Evolutionary conservation across 192 early-diverging fungal genomes (phyloP), one percentile per base, ranked within the genome.

Genomic region (Backusella luteola): DNA sequence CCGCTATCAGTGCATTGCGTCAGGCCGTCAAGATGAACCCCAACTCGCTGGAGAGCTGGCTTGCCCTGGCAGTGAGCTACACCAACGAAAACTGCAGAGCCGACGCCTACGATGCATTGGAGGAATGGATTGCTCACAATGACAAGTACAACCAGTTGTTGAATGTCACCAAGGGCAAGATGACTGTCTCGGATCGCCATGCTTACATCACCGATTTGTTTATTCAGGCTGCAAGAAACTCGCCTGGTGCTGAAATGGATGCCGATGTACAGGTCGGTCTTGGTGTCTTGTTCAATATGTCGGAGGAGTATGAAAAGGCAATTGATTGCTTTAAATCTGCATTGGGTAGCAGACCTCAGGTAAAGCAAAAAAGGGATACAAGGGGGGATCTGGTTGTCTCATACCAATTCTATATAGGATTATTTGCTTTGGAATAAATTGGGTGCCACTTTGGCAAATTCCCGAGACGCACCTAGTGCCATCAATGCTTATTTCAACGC

Each of bases 301-400:
- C 90, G 17, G 83, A 87, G 6, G 96, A 99, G 74, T 97, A 95
- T 75, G 90, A 92, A 73, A 99, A 99, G 84, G 97, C 97, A 3
- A 90, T 97, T 7, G 98, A 99, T 83, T 99, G 98, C 76, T 99
- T 99, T 84, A 88, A 93, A 69, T 89, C 97, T 1, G 96, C 96
- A 39, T 84, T 99, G 68, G 91, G 91, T 39, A 89, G 88, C 53
- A 90, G 93, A 32, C 98, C 98, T 6, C 78, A 80, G 78, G 78
- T 85, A 75, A 76, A 35, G 39, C 17, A 34, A 34, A 35, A 21
- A 32, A 66, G n/a, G n/a, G 17, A 36, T 44, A 19, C 4, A 44
- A 44, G 1, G 2, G 15, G 42, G 42, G 3, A 15, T 46, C 0
- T 9, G 8, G 49, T 26, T 42, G n/a, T 23, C 0, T 42, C 19